These are phyloP conservation scores for Fistulinella staudtii DNA, from an alignment of 1,284 basidiomycete genomes.

Conservation along the genomic window DNA sequence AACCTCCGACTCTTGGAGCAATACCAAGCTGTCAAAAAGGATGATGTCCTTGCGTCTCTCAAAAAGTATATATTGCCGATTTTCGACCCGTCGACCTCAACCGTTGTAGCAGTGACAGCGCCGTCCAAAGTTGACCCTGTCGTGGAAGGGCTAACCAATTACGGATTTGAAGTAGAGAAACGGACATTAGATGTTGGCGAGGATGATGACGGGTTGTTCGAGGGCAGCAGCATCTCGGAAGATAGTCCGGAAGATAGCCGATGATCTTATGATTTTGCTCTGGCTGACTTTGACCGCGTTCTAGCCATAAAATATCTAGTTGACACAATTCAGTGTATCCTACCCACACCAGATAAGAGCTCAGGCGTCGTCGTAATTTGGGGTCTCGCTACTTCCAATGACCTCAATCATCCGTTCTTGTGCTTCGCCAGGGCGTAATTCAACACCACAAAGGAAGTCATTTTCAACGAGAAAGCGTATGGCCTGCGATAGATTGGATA, in stretches of 20 bases:
- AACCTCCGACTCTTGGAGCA: constrained; percentile 74
- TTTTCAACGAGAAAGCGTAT: constrained; percentile 93
- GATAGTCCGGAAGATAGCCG: constrained; percentile 17
- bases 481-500: constrained; percentile 91
- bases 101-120: constrained; percentile 81
- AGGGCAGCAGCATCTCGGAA: constrained; percentile 34
- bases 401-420: constrained; percentile 66
- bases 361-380: too few relatives aligned
- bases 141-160: constrained; percentile 53
- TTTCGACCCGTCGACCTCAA: constrained; percentile 75
- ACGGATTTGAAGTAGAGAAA: constrained; percentile 80
- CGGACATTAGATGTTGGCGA: constrained; percentile 66
- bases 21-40: constrained; percentile 75
- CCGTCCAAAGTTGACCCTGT: constrained; percentile 80
- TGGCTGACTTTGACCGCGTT: not conserved
- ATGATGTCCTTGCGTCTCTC: constrained; percentile 70
- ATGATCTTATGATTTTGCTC: constrained; percentile 12
- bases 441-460: constrained; percentile 82
- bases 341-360: too few relatives aligned
- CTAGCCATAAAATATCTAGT: not conserved
- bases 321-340: not conserved
- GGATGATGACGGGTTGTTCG: constrained; percentile 38
- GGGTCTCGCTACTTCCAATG: constrained; percentile 32
- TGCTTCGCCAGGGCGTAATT: constrained; percentile 77
- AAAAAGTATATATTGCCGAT: constrained; percentile 81